Evolutionary conservation across 148 eudicot genomes (phyloP), one percentile per base, ranked within the genome.

Genomic region (Amaranthus hypochondriacus): DNA sequence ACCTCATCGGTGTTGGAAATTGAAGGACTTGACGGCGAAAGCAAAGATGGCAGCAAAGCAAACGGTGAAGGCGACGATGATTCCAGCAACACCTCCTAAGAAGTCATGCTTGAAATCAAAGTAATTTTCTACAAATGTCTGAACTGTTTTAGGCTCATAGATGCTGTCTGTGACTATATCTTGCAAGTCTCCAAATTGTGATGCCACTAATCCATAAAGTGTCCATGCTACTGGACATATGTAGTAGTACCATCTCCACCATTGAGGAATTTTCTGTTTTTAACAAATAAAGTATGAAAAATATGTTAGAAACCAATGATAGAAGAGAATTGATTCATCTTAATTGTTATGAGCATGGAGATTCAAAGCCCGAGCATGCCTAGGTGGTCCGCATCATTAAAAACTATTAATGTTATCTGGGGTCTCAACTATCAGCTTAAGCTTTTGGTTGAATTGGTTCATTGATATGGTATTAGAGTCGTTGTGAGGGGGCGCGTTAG

Each of bases 161-260:
- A 13, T 48, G 1, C 48, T 56, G 14, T 69, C 79, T 8, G 21
- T 9, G 4, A 84, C 43, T 0, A 0, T 8, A 0, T 53, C 66
- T 1, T 74, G 61, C 15, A 89, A 4, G 67, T 92, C 92, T 55
- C 91, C 95, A 12, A 82, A 92, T 48, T 92, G 95, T 14, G 97
- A 89, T 14, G 79, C 77, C 60, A 84, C 75, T 61, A 92, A 57
- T 5, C 97, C 97, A 39, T 90, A 85, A 61, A 92, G 57, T 18
- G 89, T 88, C 95, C 91, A 92, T 0, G 91, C 77, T 12, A 87
- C 75, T 0, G 97, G 97, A 56, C 87, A 81, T 3, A 80, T 68
- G 85, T 89, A 84, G 74, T 81, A 86, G 69, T 83, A 87, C 97
- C 97, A 92, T 78, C 85, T 84, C 94, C 93, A 89, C 97, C 93